Evolutionary conservation across 306 rosid genomes (phyloP), one percentile per base, ranked within the genome.

Genomic region (Pachyrhizus erosus): DNA sequence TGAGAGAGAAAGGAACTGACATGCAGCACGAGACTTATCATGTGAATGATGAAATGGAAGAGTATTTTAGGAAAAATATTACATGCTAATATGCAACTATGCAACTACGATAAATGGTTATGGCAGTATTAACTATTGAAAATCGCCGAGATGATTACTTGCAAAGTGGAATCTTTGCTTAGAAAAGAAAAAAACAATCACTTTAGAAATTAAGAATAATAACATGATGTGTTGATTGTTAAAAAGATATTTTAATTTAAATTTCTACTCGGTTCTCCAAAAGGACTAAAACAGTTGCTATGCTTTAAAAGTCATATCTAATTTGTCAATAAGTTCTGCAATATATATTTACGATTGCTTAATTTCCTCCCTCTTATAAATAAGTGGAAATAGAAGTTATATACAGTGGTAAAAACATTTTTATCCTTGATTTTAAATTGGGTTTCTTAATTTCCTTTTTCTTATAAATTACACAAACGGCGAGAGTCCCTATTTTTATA

Each of bases 1-100:
- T 29, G 40, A 24, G 78, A 84, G 61, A 40, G 43, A 49, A 58
- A 55, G 49, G 61, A 48, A 1, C 46, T 67, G 67, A 49, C 67
- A 31, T 26, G 55, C 54, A 31, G 39, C 43, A 46, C 13, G 9
- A 67, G 67, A 55, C 79, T 51, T 77, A 66, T 75, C 7, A 60
- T 60, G 29, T 10, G 54, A 70, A 70, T 45, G 23, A 66, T 37
- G 66, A 6, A 68, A 40, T 21, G 77, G 45, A 71, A 60, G 60
- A 40, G 4, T 4, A 23, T 34, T 74, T 65, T 82, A 10, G 29
- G 4, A 4, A 20, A 62, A 81, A 48, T 54, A 17, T 39, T 43
- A 55, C 61, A 11, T 40, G 49, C 48, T 39, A 39, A 57, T 55
- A 21, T 45, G 51, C 24, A 20, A 21, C 2, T 26, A 57, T 55